Conservation (phyloP, 225 moss, liverwort and hornwort species). For the Physcomitrium patens region DNA sequence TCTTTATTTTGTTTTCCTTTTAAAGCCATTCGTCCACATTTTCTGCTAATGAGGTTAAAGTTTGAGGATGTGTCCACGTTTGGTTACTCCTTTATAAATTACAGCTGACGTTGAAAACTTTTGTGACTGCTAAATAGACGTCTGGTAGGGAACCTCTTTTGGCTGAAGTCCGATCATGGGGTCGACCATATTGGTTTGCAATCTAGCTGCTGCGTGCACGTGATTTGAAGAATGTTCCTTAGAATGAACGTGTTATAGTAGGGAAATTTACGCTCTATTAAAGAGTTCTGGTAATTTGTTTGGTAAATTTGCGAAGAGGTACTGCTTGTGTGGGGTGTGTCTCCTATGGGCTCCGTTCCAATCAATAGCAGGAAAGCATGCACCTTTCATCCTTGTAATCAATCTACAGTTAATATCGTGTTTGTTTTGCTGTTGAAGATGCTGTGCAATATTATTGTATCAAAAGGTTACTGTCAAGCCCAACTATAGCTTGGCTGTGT, state of each 20-base stretch:
- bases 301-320: not conserved
- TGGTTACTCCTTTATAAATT: not conserved
- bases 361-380: conserved; percentile 61
- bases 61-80: too few species aligned
- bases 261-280: too few species aligned
- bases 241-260: too few species aligned
- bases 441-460: conserved; percentile 1
- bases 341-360: conserved; percentile 29
- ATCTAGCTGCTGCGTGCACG: conserved; percentile 69
- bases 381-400: conserved; percentile 72
- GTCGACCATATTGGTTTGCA: conserved; percentile 62
- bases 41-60: too few species aligned
- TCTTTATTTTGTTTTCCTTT: not conserved
- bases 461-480: conserved; percentile 72
- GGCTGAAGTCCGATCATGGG: conserved; percentile 63
- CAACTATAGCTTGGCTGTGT: conserved; percentile 67
- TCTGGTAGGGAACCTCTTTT: conserved; percentile 72
- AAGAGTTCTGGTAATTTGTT: too few species aligned
- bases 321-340: conserved; percentile 14
- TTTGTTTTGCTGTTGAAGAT: not conserved
- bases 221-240: conserved; percentile 22
- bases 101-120: conserved; percentile 1
- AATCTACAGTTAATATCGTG: conserved; percentile 65
- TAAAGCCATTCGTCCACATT: too few species aligned
- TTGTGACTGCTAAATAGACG: conserved; percentile 42